phyloP scores from a whole-genome alignment of 768 basidiomycete genomes.

The Rhodocollybia butyracea region DNA sequence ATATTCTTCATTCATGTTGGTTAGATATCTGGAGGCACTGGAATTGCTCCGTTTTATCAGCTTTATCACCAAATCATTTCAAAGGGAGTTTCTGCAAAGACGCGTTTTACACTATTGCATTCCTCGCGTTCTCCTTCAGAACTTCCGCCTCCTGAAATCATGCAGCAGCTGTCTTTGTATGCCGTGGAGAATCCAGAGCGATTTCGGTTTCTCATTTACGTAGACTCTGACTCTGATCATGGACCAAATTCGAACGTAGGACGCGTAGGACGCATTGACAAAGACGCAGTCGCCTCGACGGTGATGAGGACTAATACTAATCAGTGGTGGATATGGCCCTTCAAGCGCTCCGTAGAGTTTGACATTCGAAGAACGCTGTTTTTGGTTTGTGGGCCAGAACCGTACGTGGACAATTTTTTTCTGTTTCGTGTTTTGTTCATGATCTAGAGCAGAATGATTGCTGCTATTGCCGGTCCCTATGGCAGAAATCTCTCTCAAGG shows the following conservation, averaged over 20 bases:
- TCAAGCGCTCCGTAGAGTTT: slow-evolving; percentile 16
- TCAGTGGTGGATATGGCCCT: slow-evolving; percentile 36
- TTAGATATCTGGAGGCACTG: slow-evolving; percentile 86
- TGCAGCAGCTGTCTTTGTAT: slow-evolving; percentile 48
- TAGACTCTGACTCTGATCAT: slow-evolving; percentile 42
- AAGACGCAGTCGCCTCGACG: slow-evolving; percentile 41
- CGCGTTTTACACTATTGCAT: slow-evolving; percentile 73
- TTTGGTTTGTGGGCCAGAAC: slow-evolving; percentile 82
- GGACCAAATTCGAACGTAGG: slow-evolving; percentile 37
- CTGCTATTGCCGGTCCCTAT: slow-evolving; percentile 70
- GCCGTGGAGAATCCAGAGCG: slow-evolving; percentile 50
- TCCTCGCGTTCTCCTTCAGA: slow-evolving; percentile 59
- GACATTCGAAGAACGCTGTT: slow-evolving; percentile 49
- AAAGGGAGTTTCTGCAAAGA: slow-evolving; percentile 22
- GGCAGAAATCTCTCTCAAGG: slow-evolving; percentile 79
- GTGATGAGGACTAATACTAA: slow-evolving; percentile 27
- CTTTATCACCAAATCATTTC: slow-evolving; percentile 56
- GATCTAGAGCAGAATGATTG: slow-evolving; percentile 58
- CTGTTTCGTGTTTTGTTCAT: slow-evolving; percentile 5
- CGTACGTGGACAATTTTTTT: slow-evolving; percentile 41
- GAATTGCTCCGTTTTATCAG: slow-evolving; percentile 84
- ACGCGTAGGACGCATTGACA: slow-evolving; percentile 56
- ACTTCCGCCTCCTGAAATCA: slow-evolving; percentile 63
- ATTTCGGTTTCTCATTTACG: slow-evolving; percentile 60
- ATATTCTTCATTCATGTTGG: not conserved